Evolutionary conservation across 352 stramenopile species (phyloP).

Genomic region (Elongisporangium anandrum): DNA sequence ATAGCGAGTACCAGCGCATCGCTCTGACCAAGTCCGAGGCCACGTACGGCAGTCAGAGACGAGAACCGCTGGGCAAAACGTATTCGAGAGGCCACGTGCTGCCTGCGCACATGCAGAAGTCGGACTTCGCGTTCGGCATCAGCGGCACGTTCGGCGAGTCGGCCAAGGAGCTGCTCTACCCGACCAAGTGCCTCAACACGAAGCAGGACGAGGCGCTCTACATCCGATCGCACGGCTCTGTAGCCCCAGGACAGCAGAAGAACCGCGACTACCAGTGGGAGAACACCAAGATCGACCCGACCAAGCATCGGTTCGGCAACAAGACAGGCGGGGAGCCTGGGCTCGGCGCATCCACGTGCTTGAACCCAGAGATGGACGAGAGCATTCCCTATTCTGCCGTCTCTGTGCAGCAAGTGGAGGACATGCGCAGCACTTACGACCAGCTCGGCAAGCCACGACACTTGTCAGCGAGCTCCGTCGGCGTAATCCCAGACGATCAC

Average conservation of each 20-base stretch:
- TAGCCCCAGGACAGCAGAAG: slow-evolving; percentile 82
- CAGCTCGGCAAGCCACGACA: slow-evolving; percentile 70
- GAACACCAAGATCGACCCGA: slow-evolving; percentile 55
- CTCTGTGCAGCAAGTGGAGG: slow-evolving; percentile 61
- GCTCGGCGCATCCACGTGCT: slow-evolving; percentile 40
- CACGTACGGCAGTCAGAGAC: slow-evolving; percentile 76
- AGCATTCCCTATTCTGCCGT: slow-evolving; percentile 31
- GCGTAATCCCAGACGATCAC: slow-evolving; percentile 37
- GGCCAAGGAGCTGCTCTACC: slow-evolving; percentile 83
- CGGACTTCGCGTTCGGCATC: slow-evolving; percentile 65
- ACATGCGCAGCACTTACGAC: slow-evolving; percentile 70
- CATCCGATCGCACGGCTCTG: slow-evolving; percentile 70
- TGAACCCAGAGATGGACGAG: slow-evolving; percentile 77
- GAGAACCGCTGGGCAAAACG: slow-evolving; percentile 71
- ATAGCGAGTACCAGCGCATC: slow-evolving; percentile 64
- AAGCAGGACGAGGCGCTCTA: slow-evolving; percentile 63
- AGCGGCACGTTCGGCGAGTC: slow-evolving; percentile 70
- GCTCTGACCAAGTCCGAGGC: slow-evolving; percentile 64
- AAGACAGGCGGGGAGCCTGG: slow-evolving; percentile 36
- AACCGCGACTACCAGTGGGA: slow-evolving; percentile 83
- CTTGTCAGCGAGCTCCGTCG: slow-evolving; percentile 31
- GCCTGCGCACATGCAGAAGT: slow-evolving; percentile 40
- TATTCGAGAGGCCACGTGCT: slow-evolving; percentile 67
- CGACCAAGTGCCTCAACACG: slow-evolving; percentile 52
- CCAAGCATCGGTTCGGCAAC: slow-evolving; percentile 66